Evolutionary conservation across 2,329 filamentous ascomycete species (phyloP), one percentile per base, ranked within the genome.

Genomic region (Mycocentrospora acerina): DNA sequence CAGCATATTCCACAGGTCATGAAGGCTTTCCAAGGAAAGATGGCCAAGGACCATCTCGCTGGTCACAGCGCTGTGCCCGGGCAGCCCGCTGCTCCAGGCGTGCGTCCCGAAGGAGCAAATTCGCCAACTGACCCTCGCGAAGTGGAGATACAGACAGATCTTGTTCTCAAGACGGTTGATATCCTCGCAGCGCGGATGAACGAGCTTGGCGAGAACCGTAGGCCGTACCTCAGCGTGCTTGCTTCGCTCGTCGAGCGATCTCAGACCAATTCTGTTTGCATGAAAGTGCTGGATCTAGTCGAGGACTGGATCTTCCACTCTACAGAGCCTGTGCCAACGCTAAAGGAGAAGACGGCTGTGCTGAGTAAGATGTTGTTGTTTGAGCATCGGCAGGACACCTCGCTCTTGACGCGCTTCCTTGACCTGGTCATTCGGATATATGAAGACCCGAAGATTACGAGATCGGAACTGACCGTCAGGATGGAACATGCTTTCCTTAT

Each of bases 341-440:
- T 98, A 2, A 99, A 99, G 67, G 94, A 98, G 70, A 98, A 98
- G 74, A 97, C 91, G 0, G 94, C 94, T 1, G 93, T 99, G 1
- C 73, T 99, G n/a, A 90, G 95, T 58, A 99, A 98, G 71, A 99
- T 99, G 93, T 74, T 97, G 12, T 84, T 90, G 0, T 98, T 98
- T 54, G 93, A 99, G 68, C 82, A 88, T 40, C 81, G 93, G 26
- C 72, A 79, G 18, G 91, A 97, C 61, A 81, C 84, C 22, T 89
- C 85, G 0, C 84, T 98, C 71, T 76, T 98, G 40, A 90, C 85
- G 53, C 91, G 91, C 62, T 99, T 97, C 72, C 76, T 98, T 42
- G 88, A 97, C 51, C 81, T 99, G 17, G 93, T 99, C 17, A 95
- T 98, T 54, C 84, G 90, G 32, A 96, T 99, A 43, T 99, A 99